A percentile compares a stretch with the other conserved stretches of the same genome.
phyloP scores from a whole-genome alignment of 2,329 filamentous ascomycete genomes.

The Clarireedia monteithiana region DNA sequence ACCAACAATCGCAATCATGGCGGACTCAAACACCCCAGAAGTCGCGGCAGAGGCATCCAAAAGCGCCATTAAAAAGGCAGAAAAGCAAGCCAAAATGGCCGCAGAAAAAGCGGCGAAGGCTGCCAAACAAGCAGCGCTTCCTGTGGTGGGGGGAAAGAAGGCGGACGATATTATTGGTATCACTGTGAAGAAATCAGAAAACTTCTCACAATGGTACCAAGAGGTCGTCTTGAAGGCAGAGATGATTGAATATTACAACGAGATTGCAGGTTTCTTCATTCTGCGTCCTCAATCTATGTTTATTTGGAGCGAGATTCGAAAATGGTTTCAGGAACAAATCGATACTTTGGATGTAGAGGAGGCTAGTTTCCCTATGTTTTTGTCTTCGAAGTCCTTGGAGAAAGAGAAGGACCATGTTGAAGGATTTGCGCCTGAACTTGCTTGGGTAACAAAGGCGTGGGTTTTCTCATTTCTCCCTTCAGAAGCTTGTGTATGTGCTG shows the following conservation, averaged over 20 bases:
- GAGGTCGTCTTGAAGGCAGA: conserved; percentile 95
- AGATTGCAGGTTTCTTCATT: conserved; percentile 96
- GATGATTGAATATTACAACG: conserved; percentile 90
- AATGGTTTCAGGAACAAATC: conserved; percentile 67
- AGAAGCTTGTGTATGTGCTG: conserved; percentile 17
- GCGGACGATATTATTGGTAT: conserved; percentile 74
- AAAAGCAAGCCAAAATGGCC: conserved; percentile 54
- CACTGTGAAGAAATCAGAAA: conserved; percentile 73
- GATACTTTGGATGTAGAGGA: conserved; percentile 90
- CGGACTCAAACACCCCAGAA: conserved; percentile 12
- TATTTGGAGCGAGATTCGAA: conserved; percentile 58
- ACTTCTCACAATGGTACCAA: conserved; percentile 95
- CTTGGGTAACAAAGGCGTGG: conserved; percentile 80
- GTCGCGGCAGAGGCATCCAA: conserved; percentile 40
- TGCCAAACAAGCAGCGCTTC: conserved; percentile 45
- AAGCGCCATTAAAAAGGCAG: conserved; percentile 58
- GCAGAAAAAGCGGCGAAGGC: conserved; percentile 56
- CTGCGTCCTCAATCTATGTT: conserved; percentile 65
- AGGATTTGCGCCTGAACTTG: conserved; percentile 91
- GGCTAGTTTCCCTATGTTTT: conserved; percentile 93
- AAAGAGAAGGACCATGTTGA: conserved; percentile 91
- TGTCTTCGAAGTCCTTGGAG: conserved; percentile 76
- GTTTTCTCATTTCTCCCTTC: conserved; percentile 26
- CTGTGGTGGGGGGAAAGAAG: conserved; percentile 52
- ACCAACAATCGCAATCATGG: conserved; percentile 14